Conservation (phyloP, 108 stramenopile genomes). For the Cyclotella distinguenda region DNA sequence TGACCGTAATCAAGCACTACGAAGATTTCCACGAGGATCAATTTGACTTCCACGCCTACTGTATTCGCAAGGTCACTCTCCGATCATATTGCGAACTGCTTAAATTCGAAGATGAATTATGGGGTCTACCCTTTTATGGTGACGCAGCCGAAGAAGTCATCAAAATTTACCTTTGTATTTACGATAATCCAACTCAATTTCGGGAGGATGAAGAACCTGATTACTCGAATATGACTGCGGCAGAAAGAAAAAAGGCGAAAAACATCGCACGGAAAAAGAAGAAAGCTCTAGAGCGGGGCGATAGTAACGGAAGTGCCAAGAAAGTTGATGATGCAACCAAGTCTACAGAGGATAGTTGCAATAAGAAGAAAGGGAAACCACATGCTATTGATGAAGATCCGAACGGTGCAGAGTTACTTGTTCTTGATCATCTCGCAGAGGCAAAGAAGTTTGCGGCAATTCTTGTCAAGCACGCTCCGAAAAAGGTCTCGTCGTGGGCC, state of each 20-base stretch:
- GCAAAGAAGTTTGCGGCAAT: conserved; percentile 77
- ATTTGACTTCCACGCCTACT: conserved; percentile 98
- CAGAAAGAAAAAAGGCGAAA: conserved; percentile 86
- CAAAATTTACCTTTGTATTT: conserved; percentile 70
- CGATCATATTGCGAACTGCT: conserved; percentile 91
- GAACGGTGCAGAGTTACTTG: conserved; percentile 77
- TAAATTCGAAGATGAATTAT: conserved; percentile 83
- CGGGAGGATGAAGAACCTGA: conserved; percentile 72
- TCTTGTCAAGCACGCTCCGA: conserved; percentile 75
- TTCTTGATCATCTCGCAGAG: conserved; percentile 78
- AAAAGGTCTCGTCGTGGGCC: conserved; percentile 73
- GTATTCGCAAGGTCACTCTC: conserved; percentile 94
- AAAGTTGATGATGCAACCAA: conserved; percentile 45
- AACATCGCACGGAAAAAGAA: conserved; percentile 81
- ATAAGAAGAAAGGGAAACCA: conserved; percentile 56
- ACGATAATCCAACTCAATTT: conserved; percentile 58
- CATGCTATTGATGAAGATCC: conserved; percentile 86
- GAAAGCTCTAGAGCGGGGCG: conserved; percentile 38
- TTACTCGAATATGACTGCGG: conserved; percentile 82
- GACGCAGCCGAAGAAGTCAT: conserved; percentile 79
- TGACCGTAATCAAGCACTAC: conserved; percentile 91
- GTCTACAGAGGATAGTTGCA: conserved; percentile 52
- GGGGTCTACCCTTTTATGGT: conserved; percentile 78
- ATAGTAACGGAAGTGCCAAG: conserved; percentile 30
- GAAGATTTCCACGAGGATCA: conserved; percentile 97